Conservation (phyloP, 1,139 yeast genomes). For the Pichia sp. region DNA sequence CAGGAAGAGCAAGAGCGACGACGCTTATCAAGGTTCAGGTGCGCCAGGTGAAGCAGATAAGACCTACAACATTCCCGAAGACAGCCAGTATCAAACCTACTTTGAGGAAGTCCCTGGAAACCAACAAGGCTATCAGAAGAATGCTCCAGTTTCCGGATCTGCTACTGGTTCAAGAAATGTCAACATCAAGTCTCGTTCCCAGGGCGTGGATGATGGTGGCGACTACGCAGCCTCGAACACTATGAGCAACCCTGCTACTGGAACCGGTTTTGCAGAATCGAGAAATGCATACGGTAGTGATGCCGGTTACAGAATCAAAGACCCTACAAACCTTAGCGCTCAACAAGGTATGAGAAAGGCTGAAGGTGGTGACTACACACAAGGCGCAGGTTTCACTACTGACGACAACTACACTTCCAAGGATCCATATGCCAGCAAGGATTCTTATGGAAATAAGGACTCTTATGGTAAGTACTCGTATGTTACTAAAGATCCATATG, state of each 20-base stretch:
- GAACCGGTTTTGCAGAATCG: not conserved
- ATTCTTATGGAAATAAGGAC: not conserved
- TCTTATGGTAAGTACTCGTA: not conserved
- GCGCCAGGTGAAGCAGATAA: not conserved
- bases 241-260: not conserved
- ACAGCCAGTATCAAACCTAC: not conserved
- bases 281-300: not conserved
- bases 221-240: not conserved
- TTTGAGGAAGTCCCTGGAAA: not conserved
- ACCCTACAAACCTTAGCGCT: not conserved
- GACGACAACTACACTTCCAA: not conserved
- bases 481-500: not conserved
- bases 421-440: not conserved
- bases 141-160: not conserved
- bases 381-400: not conserved
- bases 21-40: not conserved
- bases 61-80: not conserved
- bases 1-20: constrained; percentile 1
- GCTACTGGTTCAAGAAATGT: not conserved
- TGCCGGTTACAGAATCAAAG: not conserved
- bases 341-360: not conserved
- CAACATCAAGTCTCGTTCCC: not conserved
- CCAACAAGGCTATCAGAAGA: not conserved
- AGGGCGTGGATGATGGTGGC: not conserved
- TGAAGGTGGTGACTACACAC: not conserved